Base-by-base conservation (phyloP, 192 early-diverging fungal genomes). In the Coemansia sp. region DNA sequence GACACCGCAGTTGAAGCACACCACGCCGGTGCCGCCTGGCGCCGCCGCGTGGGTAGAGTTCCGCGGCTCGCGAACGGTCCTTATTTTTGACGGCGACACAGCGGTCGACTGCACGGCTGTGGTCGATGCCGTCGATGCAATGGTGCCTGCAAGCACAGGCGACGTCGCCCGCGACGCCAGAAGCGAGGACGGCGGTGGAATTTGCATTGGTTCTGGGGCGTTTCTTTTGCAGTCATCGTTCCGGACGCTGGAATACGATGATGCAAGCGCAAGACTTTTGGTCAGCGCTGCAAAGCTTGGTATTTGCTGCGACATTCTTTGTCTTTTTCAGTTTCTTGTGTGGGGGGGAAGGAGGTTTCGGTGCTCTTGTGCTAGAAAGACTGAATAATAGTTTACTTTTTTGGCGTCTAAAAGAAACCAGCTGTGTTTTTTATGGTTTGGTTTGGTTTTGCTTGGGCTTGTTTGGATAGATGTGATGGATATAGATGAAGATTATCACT, bases 1-100 rank as follows among this genome's bases (percentile, higher is more conserved):
- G 18, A 85, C 89, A 4, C 85, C 80, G 75, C 93, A 95, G 75
- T 93, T 93, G 71, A 84, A 89, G 72, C 91, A 90, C 32, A 66
- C 68, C n/a, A 18, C 61, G 59, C 28, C 45, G 60, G 32, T 35
- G 60, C 36, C 9, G 5, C 56, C 33, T 51, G 62, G 14, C 11
- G 64, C 53, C 7, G 38, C 35, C 41, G 64, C 43, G 4, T 60
- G 34, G 58, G 36, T 60, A n/a, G 34, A 4, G 14, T 7, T 15
- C 3, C 33, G 45, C 6, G 22, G 51, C 43, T 64, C 43, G 14
- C 32, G 18, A 2, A 28, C 17, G 17, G 17, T 12, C 43, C 18
- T 62, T 62, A 14, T 12, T 62, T 15, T 41, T 45, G 39, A 17
- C 35, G 63, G 22, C 51, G 63, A 51, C 34, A 48, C 43, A 15